Percentiles rank a stretch among this genome's conserved stretches.
Conservation (phyloP, 2,329 filamentous ascomycete species). For the Blastomyces silverae region DNA sequence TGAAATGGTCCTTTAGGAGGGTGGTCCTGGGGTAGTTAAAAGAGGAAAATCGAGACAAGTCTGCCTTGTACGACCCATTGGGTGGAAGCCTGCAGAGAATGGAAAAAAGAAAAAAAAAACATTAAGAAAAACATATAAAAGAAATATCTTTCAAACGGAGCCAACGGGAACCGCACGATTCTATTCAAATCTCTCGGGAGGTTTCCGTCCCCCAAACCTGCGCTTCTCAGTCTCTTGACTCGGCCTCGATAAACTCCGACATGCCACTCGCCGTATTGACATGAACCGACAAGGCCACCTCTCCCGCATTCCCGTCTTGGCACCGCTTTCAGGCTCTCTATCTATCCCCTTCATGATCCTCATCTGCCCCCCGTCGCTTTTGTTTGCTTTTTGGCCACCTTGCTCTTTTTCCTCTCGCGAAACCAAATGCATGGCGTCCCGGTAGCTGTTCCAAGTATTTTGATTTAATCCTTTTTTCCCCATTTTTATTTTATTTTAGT, state of each 20-base stretch:
- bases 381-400: neutral
- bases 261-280: no score
- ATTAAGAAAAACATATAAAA: no score
- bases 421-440: constrained; percentile 9
- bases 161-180: neutral
- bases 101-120: no score
- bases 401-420: neutral
- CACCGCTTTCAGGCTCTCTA: no score
- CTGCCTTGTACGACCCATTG: neutral
- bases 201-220: neutral
- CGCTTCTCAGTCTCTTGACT: no score
- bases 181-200: neutral
- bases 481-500: neutral
- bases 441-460: neutral
- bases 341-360: no score
- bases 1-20: no score
- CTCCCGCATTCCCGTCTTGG: no score
- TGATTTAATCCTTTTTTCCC: neutral
- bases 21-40: neutral
- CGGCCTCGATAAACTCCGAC: no score
- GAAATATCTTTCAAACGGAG: neutral
- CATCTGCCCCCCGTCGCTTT: no score
- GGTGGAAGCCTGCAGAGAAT: neutral
- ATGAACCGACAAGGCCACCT: no score
- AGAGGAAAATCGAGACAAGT: neutral